Evolutionary conservation across 2,329 filamentous ascomycete species (phyloP).

Genomic region (Beauveria caledonica): DNA sequence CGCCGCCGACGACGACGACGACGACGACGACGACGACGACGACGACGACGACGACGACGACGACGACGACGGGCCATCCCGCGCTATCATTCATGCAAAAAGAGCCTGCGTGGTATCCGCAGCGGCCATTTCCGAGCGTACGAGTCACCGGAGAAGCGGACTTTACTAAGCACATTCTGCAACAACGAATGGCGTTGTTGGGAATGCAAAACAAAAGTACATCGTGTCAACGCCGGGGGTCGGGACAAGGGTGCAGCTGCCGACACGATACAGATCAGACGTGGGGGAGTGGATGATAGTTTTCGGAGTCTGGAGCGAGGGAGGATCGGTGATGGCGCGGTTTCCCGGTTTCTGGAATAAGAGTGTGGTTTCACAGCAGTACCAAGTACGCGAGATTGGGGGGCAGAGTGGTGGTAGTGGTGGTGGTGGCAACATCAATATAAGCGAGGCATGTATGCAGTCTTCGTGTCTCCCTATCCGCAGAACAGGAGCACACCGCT

Average conservation of each 20-base stretch:
- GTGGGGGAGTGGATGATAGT: background rate
- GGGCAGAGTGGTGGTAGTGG: background rate
- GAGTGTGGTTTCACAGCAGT: background rate
- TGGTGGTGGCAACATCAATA: slow-evolving; percentile 3
- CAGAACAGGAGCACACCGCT: background rate
- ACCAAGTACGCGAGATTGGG: background rate
- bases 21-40: no score
- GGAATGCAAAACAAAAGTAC: no score
- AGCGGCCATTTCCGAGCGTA: no score
- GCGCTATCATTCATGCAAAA: background rate
- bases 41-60: background rate
- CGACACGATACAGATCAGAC: background rate
- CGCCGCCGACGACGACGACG: no score
- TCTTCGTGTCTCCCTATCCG: background rate
- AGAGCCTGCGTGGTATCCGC: no score
- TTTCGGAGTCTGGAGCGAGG: background rate
- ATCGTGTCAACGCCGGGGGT: background rate
- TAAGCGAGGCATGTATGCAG: background rate
- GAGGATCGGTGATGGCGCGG: background rate
- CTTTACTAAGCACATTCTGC: no score
- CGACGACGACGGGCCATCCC: background rate
- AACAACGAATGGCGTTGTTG: background rate
- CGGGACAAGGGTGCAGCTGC: background rate
- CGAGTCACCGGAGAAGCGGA: no score
- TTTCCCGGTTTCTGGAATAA: background rate